Conservation (phyloP, 208 protist genomes). For the Crithidia expoeki region DNA sequence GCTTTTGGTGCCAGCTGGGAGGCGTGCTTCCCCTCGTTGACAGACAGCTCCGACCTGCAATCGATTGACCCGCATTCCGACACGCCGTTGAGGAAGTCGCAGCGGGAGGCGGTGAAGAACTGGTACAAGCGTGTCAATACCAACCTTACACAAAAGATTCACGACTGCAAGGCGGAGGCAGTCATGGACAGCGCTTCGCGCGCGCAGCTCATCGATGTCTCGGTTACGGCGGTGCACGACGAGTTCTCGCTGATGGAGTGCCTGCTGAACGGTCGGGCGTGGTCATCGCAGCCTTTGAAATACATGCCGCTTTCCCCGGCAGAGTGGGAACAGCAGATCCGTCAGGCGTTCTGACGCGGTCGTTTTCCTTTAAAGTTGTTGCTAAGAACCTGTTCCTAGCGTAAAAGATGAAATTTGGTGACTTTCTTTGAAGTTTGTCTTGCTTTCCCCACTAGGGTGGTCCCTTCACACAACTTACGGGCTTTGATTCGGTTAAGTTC, state of each 20-base stretch:
- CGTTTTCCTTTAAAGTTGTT: too few species aligned
- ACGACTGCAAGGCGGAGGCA: conserved; percentile 53
- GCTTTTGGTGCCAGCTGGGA: conserved; percentile 76
- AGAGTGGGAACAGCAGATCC: conserved; percentile 61
- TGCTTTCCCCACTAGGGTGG: too few species aligned
- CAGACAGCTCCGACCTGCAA: conserved; percentile 34
- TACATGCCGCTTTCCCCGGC: conserved; percentile 54
- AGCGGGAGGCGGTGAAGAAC: conserved; percentile 75
- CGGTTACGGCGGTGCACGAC: conserved; percentile 50
- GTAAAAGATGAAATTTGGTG: too few species aligned
- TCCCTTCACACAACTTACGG: too few species aligned
- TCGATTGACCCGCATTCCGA: conserved; percentile 42
- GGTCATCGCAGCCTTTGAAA: conserved; percentile 72
- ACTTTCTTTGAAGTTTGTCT: too few species aligned
- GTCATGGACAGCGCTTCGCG: conserved; percentile 65
- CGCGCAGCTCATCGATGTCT: conserved; percentile 59
- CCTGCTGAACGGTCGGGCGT: conserved; percentile 54
- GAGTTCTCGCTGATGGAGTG: conserved; percentile 51
- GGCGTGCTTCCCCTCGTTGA: conserved; percentile 64
- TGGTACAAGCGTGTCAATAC: conserved; percentile 60
- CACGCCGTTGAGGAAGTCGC: conserved; percentile 56
- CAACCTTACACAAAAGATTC: conserved; percentile 46
- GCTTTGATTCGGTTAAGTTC: too few species aligned
- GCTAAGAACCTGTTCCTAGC: too few species aligned
- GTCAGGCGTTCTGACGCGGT: conserved; percentile 50